Evolutionary conservation across 768 basidiomycete genomes (phyloP).

Genomic region (Podaxis sp.): DNA sequence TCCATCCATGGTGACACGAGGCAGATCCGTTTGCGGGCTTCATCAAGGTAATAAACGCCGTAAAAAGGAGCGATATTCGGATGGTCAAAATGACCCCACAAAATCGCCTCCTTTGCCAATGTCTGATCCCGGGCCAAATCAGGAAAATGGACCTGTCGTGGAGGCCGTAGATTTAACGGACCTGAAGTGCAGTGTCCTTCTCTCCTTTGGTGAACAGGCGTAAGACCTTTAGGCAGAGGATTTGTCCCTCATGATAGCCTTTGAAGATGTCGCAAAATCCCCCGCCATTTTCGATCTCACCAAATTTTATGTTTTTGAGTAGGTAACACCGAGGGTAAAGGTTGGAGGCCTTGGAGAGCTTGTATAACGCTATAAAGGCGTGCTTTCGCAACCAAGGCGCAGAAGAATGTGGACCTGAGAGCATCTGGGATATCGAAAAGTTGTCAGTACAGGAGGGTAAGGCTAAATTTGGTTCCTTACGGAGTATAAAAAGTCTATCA

Average conservation of each 20-base stretch:
- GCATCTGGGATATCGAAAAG: not conserved
- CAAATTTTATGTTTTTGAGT: not conserved
- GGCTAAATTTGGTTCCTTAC: not conserved
- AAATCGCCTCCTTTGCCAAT: conserved; percentile 19
- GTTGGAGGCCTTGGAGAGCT: not conserved
- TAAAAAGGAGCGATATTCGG: conserved; percentile 9
- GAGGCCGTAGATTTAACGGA: not conserved
- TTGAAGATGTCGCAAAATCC: not conserved
- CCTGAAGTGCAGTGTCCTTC: not conserved
- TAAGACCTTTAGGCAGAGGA: not conserved
- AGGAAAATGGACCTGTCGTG: not conserved
- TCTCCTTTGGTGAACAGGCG: not conserved
- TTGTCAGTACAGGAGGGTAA: not conserved
- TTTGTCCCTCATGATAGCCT: not conserved
- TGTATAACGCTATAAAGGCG: not conserved
- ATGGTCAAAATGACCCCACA: conserved; percentile 7
- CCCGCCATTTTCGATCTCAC: not conserved
- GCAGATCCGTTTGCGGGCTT: conserved; percentile 2
- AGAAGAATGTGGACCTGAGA: not conserved
- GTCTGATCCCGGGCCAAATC: not conserved
- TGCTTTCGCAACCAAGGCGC: not conserved
- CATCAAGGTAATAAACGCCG: conserved; percentile 3
- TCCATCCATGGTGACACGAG: not conserved
- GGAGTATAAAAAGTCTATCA: not conserved
- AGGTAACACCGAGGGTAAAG: not conserved